Conservation (phyloP, 2,329 filamentous ascomycete genomes). For the Chaetomiaceae sp. region DNA sequence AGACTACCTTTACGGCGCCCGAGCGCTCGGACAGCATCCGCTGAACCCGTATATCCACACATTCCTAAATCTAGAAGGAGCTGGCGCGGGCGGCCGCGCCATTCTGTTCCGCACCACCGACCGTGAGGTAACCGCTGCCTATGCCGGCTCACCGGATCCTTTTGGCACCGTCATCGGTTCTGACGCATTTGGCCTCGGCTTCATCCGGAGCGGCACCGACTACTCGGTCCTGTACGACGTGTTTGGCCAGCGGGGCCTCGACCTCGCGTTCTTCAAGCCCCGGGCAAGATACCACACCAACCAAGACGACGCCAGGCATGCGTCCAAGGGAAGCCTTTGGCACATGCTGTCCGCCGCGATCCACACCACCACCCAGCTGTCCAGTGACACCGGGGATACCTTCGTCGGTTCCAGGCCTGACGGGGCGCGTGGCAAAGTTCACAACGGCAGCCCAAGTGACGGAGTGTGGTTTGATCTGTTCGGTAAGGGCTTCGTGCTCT, state of each 20-base stretch:
- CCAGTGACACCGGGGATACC: slow-evolving; percentile 59
- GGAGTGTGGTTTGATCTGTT: slow-evolving; percentile 96
- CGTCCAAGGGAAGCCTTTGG: slow-evolving; percentile 70
- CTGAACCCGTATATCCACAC: slow-evolving; percentile 76
- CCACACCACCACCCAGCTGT: slow-evolving; percentile 66
- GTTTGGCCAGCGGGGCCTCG: slow-evolving; percentile 79
- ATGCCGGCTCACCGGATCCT: slow-evolving; percentile 66
- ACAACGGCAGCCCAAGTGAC: slow-evolving; percentile 61
- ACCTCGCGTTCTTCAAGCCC: slow-evolving; percentile 87
- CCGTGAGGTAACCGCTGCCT: slow-evolving; percentile 76
- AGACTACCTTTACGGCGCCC: slow-evolving; percentile 82
- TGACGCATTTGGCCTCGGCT: slow-evolving; percentile 76
- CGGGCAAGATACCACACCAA: slow-evolving; percentile 85
- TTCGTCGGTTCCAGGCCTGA: slow-evolving; percentile 60
- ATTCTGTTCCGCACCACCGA: slow-evolving; percentile 86
- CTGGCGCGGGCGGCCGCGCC: slow-evolving; percentile 84
- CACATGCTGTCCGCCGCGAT: slow-evolving; percentile 90
- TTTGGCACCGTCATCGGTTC: slow-evolving; percentile 78
- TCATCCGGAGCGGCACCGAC: slow-evolving; percentile 83
- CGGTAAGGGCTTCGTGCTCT: slow-evolving; percentile 71
- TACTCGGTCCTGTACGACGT: slow-evolving; percentile 76
- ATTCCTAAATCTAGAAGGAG: slow-evolving; percentile 92
- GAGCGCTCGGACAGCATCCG: slow-evolving; percentile 78
- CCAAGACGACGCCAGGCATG: slow-evolving; percentile 79
- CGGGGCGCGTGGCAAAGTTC: slow-evolving; percentile 54